Evolutionary conservation across 306 rosid species (phyloP), one percentile per base, ranked within the genome.

Genomic region (Boehmeria nivea): DNA sequence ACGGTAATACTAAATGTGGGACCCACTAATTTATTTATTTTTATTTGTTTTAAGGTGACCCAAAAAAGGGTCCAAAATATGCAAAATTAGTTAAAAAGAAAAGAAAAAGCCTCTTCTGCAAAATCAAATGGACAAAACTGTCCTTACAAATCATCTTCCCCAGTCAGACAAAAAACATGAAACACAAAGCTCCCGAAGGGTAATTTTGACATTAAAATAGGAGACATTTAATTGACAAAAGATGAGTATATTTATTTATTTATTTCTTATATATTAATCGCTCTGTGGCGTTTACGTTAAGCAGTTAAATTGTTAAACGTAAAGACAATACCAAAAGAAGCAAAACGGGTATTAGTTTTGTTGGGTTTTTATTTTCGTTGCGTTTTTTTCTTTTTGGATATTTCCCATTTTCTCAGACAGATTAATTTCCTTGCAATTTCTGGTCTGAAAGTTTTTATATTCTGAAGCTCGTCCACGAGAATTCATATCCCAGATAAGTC

Each of bases 241-340:
- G n/a, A n/a, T n/a, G n/a, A n/a, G n/a, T n/a, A n/a, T 10, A 31
- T 31, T 31, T 31, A 31, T 1, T 54, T 42, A 50, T 1, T 42
- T 6, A 0, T 43, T 66, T 46, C 56, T 76, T 71, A 31, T 31
- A n/a, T n/a, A n/a, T n/a, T n/a, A 6, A 31, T 31, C 36, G 36
- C 36, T 31, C 36, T 71, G 81, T 81, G 84, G 86, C 83, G 81
- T 81, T 50, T 47, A 72, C 89, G 94, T 77, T 49, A 79, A 87
- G 89, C 59, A 4, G 49, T 72, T 55, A 63, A 64, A 68, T 60
- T 70, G 58, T 73, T 54, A 0, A 19, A 28, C 40, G 16, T 61
- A 4, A 48, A 11, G 11, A 11, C 1, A 23, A 10, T 7, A 44
- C 13, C 6, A 23, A 11, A 20, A 48, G 33, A 22, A 22, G 3